Percentiles rank a stretch among this genome's conserved stretches.
These are phyloP conservation scores for Clonostachys chloroleuca DNA, from an alignment of 2,329 filamentous ascomycete genomes.

Conservation along the genomic window DNA sequence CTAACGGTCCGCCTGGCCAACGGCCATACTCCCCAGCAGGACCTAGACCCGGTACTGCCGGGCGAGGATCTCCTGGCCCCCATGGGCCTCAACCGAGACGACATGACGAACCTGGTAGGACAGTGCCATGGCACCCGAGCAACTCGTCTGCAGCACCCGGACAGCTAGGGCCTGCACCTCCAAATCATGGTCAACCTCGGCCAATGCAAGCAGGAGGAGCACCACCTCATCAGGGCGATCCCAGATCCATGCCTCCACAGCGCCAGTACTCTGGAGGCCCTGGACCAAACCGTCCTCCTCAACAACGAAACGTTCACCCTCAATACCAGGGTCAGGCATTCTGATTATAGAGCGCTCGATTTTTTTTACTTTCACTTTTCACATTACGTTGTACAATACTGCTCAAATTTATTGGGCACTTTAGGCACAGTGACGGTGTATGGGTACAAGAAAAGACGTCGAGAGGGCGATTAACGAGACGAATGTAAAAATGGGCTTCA, in stretches of 20 bases:
- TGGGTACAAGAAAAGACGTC: too few species aligned
- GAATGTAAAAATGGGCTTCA: too few species aligned
- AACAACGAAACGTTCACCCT: constrained; percentile 14
- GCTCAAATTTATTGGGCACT: too few species aligned
- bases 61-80: constrained; percentile 8
- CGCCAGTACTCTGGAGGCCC: constrained; percentile 17
- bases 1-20: constrained; percentile 4
- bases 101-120: constrained; percentile 41
- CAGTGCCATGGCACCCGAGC: constrained; percentile 75
- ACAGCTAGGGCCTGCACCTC: constrained; percentile 28
- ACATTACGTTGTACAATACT: too few species aligned
- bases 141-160: constrained; percentile 41
- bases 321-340: constrained; percentile 31
- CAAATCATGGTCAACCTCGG: constrained; percentile 20
- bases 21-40: constrained; percentile 25
- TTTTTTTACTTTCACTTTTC: too few species aligned
- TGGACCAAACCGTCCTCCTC: constrained; percentile 4
- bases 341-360: too few species aligned
- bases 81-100: constrained; percentile 6
- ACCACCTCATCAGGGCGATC: constrained; percentile 17
- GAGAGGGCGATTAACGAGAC: too few species aligned
- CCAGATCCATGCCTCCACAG: constrained; percentile 18
- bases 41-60: constrained; percentile 12
- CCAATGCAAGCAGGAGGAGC: constrained; percentile 17
- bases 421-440: too few species aligned